Conservation (phyloP, 805 yeast genomes). For the Blastobotrys attinorum region DNA sequence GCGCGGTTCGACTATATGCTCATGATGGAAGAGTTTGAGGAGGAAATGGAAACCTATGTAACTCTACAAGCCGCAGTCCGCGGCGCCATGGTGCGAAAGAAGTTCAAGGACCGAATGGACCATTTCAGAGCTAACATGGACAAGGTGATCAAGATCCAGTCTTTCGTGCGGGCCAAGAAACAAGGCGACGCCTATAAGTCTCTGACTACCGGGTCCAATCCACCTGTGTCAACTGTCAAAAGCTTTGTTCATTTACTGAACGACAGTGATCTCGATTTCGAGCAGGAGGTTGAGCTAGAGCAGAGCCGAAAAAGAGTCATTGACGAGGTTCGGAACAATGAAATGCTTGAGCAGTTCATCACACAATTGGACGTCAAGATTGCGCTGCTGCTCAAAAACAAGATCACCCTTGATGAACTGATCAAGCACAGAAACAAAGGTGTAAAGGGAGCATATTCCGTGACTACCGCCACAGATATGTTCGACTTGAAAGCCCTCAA, state of each 20-base stretch:
- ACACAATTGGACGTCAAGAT: conserved; percentile 73
- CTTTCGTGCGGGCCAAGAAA: conserved; percentile 56
- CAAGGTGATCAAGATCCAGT: conserved; percentile 67
- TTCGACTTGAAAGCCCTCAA: conserved; percentile 32
- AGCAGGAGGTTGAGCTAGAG: conserved; percentile 64
- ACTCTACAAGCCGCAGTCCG: conserved; percentile 29
- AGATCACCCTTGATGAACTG: conserved; percentile 68
- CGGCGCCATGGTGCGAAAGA: conserved; percentile 26
- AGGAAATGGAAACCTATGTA: conserved; percentile 23
- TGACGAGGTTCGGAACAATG: conserved; percentile 62
- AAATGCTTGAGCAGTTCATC: conserved; percentile 62
- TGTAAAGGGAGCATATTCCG: conserved; percentile 11
- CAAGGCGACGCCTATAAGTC: conserved; percentile 68
- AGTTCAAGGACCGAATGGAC: conserved; percentile 23
- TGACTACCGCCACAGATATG: conserved; percentile 23
- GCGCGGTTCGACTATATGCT: conserved; percentile 27
- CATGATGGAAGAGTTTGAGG: conserved; percentile 29
- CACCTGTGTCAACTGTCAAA: conserved; percentile 68
- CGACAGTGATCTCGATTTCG: conserved; percentile 65
- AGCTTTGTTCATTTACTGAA: conserved; percentile 70
- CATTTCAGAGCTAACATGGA: conserved; percentile 50
- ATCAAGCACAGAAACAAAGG: conserved; percentile 35
- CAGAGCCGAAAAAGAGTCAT: conserved; percentile 60
- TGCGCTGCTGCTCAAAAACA: conserved; percentile 69
- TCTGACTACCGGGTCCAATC: conserved; percentile 60